A percentile compares a stretch with the other conserved stretches of the same genome.
phyloP scores from a whole-genome alignment of 2,329 filamentous ascomycete genomes.

The Exophiala mesophila region DNA sequence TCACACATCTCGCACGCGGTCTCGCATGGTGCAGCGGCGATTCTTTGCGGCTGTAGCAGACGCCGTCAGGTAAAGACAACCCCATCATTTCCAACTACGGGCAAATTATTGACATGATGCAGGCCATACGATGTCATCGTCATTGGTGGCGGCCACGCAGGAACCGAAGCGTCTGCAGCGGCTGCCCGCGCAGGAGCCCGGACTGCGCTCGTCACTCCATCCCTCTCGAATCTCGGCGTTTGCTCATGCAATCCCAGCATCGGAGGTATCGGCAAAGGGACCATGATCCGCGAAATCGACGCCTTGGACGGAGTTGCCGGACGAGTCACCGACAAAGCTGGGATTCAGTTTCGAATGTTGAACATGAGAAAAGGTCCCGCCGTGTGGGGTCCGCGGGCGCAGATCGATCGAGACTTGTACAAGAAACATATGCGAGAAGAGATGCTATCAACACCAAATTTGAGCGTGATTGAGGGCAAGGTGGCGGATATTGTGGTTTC shows the following conservation, averaged over 20 bases:
- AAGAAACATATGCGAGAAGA: slow-evolving; percentile 87
- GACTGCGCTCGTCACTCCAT: slow-evolving; percentile 86
- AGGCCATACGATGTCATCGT: slow-evolving; percentile 88
- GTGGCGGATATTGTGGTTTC: slow-evolving; percentile 86
- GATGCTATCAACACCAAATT: slow-evolving; percentile 68
- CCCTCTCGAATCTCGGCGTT: slow-evolving; percentile 80
- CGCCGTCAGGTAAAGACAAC: slow-evolving; percentile 13
- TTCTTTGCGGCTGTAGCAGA: slow-evolving; percentile 25
- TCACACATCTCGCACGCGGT: slow-evolving; percentile 25
- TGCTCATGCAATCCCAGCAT: slow-evolving; percentile 98
- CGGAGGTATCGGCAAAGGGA: slow-evolving; percentile 97
- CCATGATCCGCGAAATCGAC: slow-evolving; percentile 91
- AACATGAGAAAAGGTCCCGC: slow-evolving; percentile 89
- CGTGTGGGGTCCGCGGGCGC: slow-evolving; percentile 93
- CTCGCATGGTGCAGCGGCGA: slow-evolving; percentile 15
- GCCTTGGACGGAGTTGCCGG: slow-evolving; percentile 87
- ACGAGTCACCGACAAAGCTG: slow-evolving; percentile 85
- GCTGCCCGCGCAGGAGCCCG: slow-evolving; percentile 82
- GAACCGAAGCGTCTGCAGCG: slow-evolving; percentile 86
- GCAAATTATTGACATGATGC: slow-evolving; percentile 6
- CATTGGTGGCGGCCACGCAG: slow-evolving; percentile 92
- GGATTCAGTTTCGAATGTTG: slow-evolving; percentile 85
- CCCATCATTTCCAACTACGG: not conserved
- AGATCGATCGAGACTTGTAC: slow-evolving; percentile 89
- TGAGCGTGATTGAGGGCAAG: slow-evolving; percentile 77